These are phyloP conservation scores for Wallacemonas sp. DNA, from an alignment of 208 protist genomes.

Conservation along the genomic window DNA sequence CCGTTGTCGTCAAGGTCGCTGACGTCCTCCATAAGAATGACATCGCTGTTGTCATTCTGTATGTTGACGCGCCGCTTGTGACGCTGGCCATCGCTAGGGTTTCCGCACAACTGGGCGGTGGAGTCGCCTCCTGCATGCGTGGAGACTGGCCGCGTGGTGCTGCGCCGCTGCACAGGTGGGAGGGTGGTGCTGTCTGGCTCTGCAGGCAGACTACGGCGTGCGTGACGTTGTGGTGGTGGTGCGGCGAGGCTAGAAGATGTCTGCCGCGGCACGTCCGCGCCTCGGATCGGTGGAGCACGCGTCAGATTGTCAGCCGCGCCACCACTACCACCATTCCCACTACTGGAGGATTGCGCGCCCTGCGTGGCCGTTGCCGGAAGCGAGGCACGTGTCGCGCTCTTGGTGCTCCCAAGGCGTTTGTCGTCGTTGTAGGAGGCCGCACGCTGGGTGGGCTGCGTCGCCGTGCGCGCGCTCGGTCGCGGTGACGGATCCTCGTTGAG, in stretches of 20 bases:
- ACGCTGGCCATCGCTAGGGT: neutral
- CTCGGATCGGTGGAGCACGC: too few species aligned
- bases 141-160: conserved; percentile 1
- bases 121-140: neutral
- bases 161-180: conserved; percentile 3
- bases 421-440: neutral
- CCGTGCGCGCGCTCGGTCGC: conserved; percentile 10
- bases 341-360: too few species aligned
- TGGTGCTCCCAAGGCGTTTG: neutral
- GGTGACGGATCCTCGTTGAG: neutral
- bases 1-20: neutral
- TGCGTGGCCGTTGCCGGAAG: too few species aligned
- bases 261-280: too few species aligned
- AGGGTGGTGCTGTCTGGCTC: neutral
- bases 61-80: neutral
- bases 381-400: too few species aligned
- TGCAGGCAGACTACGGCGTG: too few species aligned
- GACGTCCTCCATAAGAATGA: conserved; percentile 8
- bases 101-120: neutral
- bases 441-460: too few species aligned
- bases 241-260: too few species aligned
- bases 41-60: neutral
- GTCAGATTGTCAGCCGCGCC: too few species aligned
- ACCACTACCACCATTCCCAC: too few species aligned
- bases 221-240: too few species aligned